Conservation (phyloP, 768 basidiomycete genomes). For the Trametes villosa region DNA sequence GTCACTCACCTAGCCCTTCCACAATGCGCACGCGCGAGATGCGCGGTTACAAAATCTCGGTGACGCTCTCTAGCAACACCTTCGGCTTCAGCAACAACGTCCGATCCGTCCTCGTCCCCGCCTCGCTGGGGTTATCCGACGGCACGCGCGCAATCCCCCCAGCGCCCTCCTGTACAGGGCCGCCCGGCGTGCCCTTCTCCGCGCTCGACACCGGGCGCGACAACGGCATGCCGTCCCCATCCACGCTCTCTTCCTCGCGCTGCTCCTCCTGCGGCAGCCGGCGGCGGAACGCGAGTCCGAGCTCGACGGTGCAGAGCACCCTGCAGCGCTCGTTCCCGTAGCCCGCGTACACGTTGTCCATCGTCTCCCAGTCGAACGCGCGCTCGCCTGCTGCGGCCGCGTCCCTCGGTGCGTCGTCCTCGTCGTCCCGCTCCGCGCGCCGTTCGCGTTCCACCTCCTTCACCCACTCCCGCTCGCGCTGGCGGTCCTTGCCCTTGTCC, state of each 20-base stretch:
- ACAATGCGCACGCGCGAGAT: background rate
- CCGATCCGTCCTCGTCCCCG: conserved; percentile 15
- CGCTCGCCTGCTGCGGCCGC: conserved; percentile 9
- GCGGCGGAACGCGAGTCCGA: conserved; percentile 31
- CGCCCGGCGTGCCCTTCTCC: background rate
- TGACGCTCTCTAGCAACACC: conserved; percentile 34
- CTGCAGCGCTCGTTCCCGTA: conserved; percentile 24
- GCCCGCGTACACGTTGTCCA: conserved; percentile 34
- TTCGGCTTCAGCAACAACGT: conserved; percentile 35
- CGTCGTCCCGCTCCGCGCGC: too few relatives aligned
- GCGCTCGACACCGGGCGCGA: conserved; percentile 1
- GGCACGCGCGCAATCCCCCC: background rate
- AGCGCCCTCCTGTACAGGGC: background rate
- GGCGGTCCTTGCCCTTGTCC: conserved; percentile 22
- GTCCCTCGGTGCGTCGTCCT: too few relatives aligned
- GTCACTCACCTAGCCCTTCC: background rate
- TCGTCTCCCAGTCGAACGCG: conserved; percentile 31
- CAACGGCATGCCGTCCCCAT: conserved; percentile 14
- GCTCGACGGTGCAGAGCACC: conserved; percentile 36
- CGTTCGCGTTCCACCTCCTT: conserved; percentile 17
- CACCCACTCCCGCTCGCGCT: conserved; percentile 23
- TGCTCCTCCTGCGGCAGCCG: conserved; percentile 21
- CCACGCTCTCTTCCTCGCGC: conserved; percentile 22
- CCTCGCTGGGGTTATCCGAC: background rate
- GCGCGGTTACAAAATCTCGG: conserved; percentile 26